Evolutionary conservation across 208 protist species (phyloP).

Genomic region (Trypanosoma theileri): DNA sequence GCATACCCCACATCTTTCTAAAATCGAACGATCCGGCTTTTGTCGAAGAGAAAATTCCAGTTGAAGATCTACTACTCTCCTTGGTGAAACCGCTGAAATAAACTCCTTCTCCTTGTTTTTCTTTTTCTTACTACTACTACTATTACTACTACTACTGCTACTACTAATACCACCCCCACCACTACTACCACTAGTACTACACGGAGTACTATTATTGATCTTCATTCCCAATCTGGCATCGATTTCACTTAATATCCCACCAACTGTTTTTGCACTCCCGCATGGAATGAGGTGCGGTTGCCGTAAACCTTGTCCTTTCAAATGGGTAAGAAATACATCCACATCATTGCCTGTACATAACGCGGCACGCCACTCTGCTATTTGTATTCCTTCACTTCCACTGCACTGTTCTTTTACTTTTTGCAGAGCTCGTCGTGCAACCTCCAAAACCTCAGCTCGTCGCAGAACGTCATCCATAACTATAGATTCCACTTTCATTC

Average conservation of each 20-base stretch:
- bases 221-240: background rate
- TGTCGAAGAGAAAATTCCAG: background rate
- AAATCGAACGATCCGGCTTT: background rate
- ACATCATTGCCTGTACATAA: conserved; percentile 13
- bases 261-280: background rate
- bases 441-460: conserved; percentile 18
- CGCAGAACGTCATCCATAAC: conserved; percentile 10
- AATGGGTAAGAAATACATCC: conserved; percentile 2
- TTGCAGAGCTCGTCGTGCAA: conserved; percentile 7
- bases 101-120: background rate
- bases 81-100: background rate
- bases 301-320: background rate
- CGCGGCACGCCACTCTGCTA: conserved; percentile 39
- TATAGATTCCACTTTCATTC: background rate
- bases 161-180: no score
- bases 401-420: background rate
- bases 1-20: conserved; percentile 50
- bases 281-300: background rate
- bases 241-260: background rate
- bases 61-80: background rate
- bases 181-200: no score
- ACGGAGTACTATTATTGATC: background rate
- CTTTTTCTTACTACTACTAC: no score
- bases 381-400: conserved; percentile 3
- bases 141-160: no score